These are phyloP conservation scores for Venturia nashicola DNA, from an alignment of 2,329 filamentous ascomycete species.

Conservation along the genomic window DNA sequence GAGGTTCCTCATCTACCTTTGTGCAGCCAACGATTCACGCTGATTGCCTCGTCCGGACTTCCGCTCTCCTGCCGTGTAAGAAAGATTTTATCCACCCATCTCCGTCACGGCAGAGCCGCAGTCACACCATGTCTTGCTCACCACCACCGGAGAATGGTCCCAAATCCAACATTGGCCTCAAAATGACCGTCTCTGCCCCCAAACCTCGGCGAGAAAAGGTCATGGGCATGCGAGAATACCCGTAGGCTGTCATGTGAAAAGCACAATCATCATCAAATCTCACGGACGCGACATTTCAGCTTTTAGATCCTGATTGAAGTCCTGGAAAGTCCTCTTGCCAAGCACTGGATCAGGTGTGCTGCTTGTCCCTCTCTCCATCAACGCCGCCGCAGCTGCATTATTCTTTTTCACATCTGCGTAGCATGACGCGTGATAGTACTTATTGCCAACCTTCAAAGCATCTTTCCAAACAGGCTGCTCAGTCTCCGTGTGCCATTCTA, in stretches of 20 bases:
- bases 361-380: slow-evolving; percentile 3
- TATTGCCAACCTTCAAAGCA: slow-evolving; percentile 61
- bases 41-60: not conserved
- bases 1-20: not conserved
- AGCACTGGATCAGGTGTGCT: slow-evolving; percentile 11
- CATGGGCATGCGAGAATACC: not conserved
- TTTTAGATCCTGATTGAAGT: slow-evolving; percentile 7
- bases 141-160: not conserved
- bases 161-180: not conserved
- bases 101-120: not conserved
- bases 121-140: not conserved
- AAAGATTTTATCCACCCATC: not conserved
- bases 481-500: slow-evolving; percentile 79
- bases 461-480: slow-evolving; percentile 98
- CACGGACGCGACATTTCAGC: slow-evolving; percentile 4
- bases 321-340: slow-evolving; percentile 9
- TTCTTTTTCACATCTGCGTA: slow-evolving; percentile 66
- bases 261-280: slow-evolving; percentile 5
- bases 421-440: slow-evolving; percentile 84
- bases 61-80: not conserved
- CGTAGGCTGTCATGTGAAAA: not conserved
- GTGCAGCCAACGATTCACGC: not conserved
- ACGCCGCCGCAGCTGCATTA: slow-evolving; percentile 5
- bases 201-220: not conserved
- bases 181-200: not conserved